Evolutionary conservation across 2,329 filamentous ascomycete species (phyloP).

Genomic region (Whalleya microplaca): DNA sequence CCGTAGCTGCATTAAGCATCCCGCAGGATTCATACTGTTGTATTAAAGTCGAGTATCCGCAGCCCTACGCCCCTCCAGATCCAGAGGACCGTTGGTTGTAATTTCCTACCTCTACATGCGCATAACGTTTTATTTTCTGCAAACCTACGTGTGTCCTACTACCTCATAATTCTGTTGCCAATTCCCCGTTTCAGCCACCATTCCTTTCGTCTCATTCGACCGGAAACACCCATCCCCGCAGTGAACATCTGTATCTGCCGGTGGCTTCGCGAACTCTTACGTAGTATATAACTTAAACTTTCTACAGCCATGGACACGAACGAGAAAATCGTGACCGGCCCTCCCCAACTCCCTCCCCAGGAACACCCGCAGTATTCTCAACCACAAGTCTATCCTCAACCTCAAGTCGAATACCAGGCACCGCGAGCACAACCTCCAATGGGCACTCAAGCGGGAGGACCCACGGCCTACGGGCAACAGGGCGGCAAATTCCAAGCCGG

Average conservation of each 20-base stretch:
- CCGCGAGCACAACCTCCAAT: slow-evolving; percentile 7
- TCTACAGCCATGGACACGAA: not conserved
- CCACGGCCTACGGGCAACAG: slow-evolving; percentile 27
- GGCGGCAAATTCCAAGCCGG: slow-evolving; percentile 36
- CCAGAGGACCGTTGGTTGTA: too few relatives aligned
- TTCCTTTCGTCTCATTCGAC: not conserved
- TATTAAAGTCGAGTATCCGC: not conserved
- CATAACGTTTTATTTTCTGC: too few relatives aligned
- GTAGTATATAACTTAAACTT: not conserved
- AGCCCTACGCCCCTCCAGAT: too few relatives aligned
- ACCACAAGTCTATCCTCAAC: not conserved
- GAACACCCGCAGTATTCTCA: not conserved
- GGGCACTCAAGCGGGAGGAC: not conserved
- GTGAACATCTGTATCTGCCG: too few relatives aligned
- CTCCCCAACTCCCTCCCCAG: not conserved
- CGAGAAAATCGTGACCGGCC: not conserved
- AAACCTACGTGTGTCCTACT: not conserved
- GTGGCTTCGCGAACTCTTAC: too few relatives aligned
- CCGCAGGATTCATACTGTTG: not conserved
- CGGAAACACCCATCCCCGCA: not conserved
- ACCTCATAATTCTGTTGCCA: not conserved
- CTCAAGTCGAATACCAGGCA: slow-evolving; percentile 5
- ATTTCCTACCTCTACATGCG: too few relatives aligned
- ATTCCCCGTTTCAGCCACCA: not conserved
- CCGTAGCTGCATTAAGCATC: too few relatives aligned